Evolutionary conservation across 2,329 filamentous ascomycete species (phyloP).

Genomic region (Aspergillus versicolor): DNA sequence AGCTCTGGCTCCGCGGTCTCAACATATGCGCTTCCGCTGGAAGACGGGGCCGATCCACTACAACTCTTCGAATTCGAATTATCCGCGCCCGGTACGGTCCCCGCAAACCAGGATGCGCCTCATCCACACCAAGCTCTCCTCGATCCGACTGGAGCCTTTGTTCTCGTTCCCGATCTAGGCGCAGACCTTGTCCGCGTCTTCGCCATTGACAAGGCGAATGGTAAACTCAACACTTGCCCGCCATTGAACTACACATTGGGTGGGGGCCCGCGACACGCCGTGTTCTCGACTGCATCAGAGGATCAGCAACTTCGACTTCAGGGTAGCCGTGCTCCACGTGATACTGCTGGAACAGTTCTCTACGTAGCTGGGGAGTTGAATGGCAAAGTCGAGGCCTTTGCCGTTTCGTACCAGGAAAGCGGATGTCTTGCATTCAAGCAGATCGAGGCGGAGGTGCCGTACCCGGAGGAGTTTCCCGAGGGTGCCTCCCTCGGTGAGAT

Average conservation of each 20-base stretch:
- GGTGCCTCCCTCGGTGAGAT: conserved; percentile 31
- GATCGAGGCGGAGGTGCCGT: conserved; percentile 27
- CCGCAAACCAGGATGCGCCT: conserved; percentile 54
- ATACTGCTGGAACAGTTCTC: conserved; percentile 18
- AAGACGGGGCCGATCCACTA: conserved; percentile 15
- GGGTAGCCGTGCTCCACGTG: background rate
- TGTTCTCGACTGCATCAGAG: conserved; percentile 49
- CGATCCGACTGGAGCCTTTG: conserved; percentile 63
- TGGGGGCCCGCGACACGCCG: conserved; percentile 64
- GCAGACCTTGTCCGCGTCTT: conserved; percentile 63
- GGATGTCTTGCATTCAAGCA: conserved; percentile 29
- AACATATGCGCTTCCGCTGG: conserved; percentile 32
- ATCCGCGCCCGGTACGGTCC: conserved; percentile 34
- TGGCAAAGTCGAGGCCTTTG: conserved; percentile 52
- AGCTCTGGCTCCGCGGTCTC: conserved; percentile 34
- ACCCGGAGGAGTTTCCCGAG: conserved; percentile 27
- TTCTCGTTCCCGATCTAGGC: conserved; percentile 66
- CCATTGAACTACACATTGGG: conserved; percentile 48
- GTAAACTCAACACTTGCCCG: conserved; percentile 48
- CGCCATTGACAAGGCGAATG: conserved; percentile 46
- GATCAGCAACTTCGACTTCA: background rate
- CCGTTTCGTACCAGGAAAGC: conserved; percentile 27
- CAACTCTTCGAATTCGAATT: conserved; percentile 46
- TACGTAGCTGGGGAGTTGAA: conserved; percentile 60
- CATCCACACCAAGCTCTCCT: conserved; percentile 66